Evolutionary conservation across 2,329 filamentous ascomycete genomes (phyloP).

Genomic region (Endocalyx cinctus): DNA sequence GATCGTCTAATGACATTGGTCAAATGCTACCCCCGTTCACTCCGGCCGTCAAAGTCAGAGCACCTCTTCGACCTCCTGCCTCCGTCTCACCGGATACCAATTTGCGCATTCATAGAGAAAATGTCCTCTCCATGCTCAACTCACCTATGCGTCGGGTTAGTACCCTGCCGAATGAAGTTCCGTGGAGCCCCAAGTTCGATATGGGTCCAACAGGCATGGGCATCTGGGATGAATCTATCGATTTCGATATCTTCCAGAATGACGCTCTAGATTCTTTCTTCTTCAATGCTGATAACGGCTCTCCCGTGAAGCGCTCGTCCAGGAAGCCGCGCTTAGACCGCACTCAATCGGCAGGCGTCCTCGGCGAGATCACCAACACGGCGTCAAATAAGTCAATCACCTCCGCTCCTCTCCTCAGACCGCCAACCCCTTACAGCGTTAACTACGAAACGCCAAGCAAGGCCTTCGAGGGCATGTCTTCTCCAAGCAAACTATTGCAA

Average conservation of each 20-base stretch:
- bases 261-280: constrained; percentile 45
- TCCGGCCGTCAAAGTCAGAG: constrained; percentile 76
- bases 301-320: constrained; percentile 61
- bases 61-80: constrained; percentile 53
- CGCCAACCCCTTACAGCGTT: constrained; percentile 37
- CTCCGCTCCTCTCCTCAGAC: constrained; percentile 47
- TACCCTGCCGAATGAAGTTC: constrained; percentile 45
- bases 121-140: constrained; percentile 69
- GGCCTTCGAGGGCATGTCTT: constrained; percentile 48
- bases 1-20: constrained; percentile 49
- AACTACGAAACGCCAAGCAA: constrained; percentile 54
- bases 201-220: constrained; percentile 25
- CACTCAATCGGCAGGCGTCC: constrained; percentile 56
- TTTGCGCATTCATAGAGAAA: constrained; percentile 79
- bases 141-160: constrained; percentile 54
- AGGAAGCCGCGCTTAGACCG: constrained; percentile 60
- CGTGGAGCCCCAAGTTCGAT: constrained; percentile 65
- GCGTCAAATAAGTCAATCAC: constrained; percentile 46
- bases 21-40: constrained; percentile 74
- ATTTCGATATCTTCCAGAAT: constrained; percentile 57
- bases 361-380: constrained; percentile 56
- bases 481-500: constrained; percentile 48
- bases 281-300: constrained; percentile 50
- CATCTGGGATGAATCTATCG: constrained; percentile 49
- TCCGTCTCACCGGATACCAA: constrained; percentile 94